Evolutionary conservation across 192 early-diverging fungal species (phyloP).

Genomic region (Rhizophagus clarus): DNA sequence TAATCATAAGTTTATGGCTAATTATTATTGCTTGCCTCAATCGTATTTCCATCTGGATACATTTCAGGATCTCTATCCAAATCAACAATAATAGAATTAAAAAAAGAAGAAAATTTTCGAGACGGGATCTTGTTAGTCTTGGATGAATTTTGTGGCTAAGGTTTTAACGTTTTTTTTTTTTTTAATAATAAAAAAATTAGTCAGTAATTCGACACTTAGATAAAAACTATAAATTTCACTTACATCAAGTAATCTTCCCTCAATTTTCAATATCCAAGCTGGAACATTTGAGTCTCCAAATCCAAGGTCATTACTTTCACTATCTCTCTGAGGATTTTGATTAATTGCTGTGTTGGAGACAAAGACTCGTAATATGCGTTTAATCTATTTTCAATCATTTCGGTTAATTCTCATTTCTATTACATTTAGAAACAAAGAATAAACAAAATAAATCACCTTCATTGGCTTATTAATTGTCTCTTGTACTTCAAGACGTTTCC

Average conservation of each 20-base stretch:
- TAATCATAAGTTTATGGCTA: background rate
- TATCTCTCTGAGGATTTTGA: conserved; percentile 61
- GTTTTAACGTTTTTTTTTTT: background rate
- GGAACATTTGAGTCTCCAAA: conserved; percentile 58
- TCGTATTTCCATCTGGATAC: conserved; percentile 78
- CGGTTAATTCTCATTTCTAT: background rate
- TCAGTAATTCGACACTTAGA: background rate
- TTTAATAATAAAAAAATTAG: background rate
- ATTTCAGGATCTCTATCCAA: conserved; percentile 76
- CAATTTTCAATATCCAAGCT: conserved; percentile 89
- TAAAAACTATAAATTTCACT: background rate
- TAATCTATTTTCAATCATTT: conserved; percentile 43
- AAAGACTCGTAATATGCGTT: conserved; percentile 87
- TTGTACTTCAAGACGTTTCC: conserved; percentile 88
- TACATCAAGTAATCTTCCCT: conserved; percentile 87
- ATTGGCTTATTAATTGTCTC: conserved; percentile 74
- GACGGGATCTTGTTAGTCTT: conserved; percentile 62
- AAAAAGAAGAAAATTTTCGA: conserved; percentile 86
- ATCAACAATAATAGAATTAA: conserved; percentile 83
- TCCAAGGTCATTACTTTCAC: conserved; percentile 47
- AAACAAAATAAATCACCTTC: conserved; percentile 42
- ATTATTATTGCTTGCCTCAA: conserved; percentile 53
- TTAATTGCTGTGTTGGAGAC: conserved; percentile 86
- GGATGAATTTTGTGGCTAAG: conserved; percentile 47
- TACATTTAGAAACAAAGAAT: background rate